Evolutionary conservation across 495 filamentous ascomycete species (phyloP).

Genomic region (Letharia columbiana): DNA sequence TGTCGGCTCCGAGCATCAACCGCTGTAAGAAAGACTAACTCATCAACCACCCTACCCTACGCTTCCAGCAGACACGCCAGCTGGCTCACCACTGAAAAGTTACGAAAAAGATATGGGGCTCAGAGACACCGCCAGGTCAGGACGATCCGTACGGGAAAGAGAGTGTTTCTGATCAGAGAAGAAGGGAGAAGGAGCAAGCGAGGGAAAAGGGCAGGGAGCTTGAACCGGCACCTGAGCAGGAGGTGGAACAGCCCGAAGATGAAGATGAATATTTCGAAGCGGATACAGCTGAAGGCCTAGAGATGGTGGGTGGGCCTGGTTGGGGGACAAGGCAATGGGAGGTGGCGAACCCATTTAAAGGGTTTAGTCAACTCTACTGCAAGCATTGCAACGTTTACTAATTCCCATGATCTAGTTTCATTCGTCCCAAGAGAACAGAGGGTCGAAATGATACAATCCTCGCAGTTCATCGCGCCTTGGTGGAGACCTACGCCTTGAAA

Average conservation of each 20-base stretch:
- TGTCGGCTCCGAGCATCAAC: constrained; percentile 23
- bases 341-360: constrained; percentile 18
- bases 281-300: constrained; percentile 47
- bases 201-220: background rate
- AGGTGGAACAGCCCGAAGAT: constrained; percentile 11
- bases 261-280: constrained; percentile 46
- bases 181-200: constrained; percentile 17
- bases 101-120: constrained; percentile 45
- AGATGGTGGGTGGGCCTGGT: constrained; percentile 45
- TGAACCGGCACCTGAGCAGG: constrained; percentile 2
- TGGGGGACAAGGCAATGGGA: constrained; percentile 22
- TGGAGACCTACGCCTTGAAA: constrained; percentile 49
- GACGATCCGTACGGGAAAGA: constrained; percentile 45
- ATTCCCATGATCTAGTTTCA: constrained; percentile 22
- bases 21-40: background rate
- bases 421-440: constrained; percentile 22
- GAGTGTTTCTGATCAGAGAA: constrained; percentile 29
- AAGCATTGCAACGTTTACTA: background rate
- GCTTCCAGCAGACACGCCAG: constrained; percentile 22
- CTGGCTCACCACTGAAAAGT: constrained; percentile 25
- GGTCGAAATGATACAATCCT: constrained; percentile 27
- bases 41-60: background rate
- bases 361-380: constrained; percentile 12
- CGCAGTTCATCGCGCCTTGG: constrained; percentile 50
- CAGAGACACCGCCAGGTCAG: constrained; percentile 45